A percentile compares a stretch with the other conserved stretches of the same genome.
These are phyloP conservation scores for Blastobotrys attinorum DNA, from an alignment of 805 yeast genomes.

Conservation along the genomic window DNA sequence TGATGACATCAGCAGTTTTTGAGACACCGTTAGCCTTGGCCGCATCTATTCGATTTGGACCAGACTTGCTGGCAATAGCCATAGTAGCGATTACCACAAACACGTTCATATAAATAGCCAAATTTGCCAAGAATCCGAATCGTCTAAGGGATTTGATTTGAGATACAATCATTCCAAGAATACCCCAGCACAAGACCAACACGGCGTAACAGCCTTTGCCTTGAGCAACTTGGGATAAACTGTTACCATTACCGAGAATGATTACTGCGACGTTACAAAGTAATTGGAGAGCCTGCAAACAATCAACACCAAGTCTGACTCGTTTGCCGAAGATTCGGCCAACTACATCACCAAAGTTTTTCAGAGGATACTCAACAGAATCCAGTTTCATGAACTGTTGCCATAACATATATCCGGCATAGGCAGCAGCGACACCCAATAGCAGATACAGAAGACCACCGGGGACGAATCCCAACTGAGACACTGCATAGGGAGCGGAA, in stretches of 20 bases:
- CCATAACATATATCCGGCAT: conserved; percentile 36
- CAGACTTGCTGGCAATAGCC: conserved; percentile 32
- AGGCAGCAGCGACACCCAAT: conserved; percentile 37
- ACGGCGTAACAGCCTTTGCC: conserved; percentile 34
- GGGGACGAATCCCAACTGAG: conserved; percentile 39
- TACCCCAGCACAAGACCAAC: conserved; percentile 36
- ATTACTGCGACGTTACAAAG: conserved; percentile 38
- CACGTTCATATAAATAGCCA: conserved; percentile 42
- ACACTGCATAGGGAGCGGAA: conserved; percentile 39
- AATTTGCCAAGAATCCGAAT: conserved; percentile 36
- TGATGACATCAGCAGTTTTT: conserved; percentile 16
- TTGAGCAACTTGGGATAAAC: conserved; percentile 33
- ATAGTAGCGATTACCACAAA: conserved; percentile 38
- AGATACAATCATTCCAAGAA: conserved; percentile 37
- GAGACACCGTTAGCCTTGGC: conserved; percentile 7
- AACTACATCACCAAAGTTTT: conserved; percentile 37
- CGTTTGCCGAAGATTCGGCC: conserved; percentile 33
- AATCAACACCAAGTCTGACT: conserved; percentile 29
- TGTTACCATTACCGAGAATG: conserved; percentile 36
- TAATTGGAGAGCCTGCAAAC: conserved; percentile 37
- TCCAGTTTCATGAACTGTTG: conserved; percentile 31
- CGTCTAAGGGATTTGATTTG: conserved; percentile 34
- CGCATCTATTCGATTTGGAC: conserved; percentile 30
- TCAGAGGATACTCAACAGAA: conserved; percentile 37
- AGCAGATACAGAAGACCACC: conserved; percentile 36